These are phyloP conservation scores for Thalassiosira hispida DNA, from an alignment of 352 stramenopile species.

Conservation along the genomic window DNA sequence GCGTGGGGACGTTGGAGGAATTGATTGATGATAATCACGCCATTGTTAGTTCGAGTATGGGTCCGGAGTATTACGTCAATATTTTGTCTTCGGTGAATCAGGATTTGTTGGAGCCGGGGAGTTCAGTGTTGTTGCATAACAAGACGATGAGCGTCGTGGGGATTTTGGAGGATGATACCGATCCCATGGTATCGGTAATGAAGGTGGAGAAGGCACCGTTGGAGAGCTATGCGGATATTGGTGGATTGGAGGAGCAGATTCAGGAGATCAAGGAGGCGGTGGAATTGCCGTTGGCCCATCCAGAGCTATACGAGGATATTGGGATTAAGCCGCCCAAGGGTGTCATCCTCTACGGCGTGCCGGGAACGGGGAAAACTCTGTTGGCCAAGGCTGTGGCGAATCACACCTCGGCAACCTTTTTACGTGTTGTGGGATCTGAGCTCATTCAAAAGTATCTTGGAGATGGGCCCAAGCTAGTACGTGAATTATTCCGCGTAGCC, in stretches of 20 bases:
- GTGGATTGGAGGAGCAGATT: conserved; percentile 97
- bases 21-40: conserved; percentile 99
- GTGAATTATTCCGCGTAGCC: conserved; percentile 98
- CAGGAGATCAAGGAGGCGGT: conserved; percentile 91
- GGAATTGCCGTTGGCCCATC: conserved; percentile 96
- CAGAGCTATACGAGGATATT: conserved; percentile 99
- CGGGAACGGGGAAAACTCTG: conserved; percentile 99
- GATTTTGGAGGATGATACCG: conserved; percentile 98
- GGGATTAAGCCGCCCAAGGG: conserved; percentile 98
- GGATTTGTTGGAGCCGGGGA: conserved; percentile 98
- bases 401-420: conserved; percentile 99
- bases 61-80: conserved; percentile 99
- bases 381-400: conserved; percentile 99
- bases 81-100: conserved; percentile 99
- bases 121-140: conserved; percentile 98
- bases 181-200: conserved; percentile 99
- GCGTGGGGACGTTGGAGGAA: conserved; percentile 98
- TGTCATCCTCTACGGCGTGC: conserved; percentile 99
- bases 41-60: conserved; percentile 97
- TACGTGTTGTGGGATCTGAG: conserved; percentile 98
- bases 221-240: conserved; percentile 99
- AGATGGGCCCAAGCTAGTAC: conserved; percentile 99
- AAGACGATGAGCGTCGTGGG: conserved; percentile 99
- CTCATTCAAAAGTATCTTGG: conserved; percentile 99
- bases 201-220: conserved; percentile 99